Evolutionary conservation across 129 eudicot genomes (phyloP), one percentile per base, ranked within the genome.

Genomic region (Scalesia atractyloides): DNA sequence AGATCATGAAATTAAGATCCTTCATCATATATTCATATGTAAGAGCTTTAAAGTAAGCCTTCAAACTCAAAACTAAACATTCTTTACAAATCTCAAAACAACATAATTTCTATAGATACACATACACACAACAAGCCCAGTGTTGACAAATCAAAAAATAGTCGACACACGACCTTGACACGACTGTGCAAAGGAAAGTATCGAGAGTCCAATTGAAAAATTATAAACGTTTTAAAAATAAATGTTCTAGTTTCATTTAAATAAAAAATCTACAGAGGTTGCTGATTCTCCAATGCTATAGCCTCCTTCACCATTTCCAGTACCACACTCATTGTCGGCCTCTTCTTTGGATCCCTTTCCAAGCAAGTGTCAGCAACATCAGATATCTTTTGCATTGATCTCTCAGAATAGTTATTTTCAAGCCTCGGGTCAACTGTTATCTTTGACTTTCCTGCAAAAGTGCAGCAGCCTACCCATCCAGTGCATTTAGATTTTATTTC

Each of bases 241-340:
- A 8, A 62, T 1, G 30, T 14, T 10, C 5, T 20, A 24, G 19
- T 18, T 39, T 24, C 19, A 39, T 65, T 33, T 48, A 36, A 33
- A 48, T 59, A 22, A 26, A 48, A 12, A 7, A 47, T 67, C 36
- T 26, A 49, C 37, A 24, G 17, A 73, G 19, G 20, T 10, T 67
- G 74, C 58, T 54, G 61, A 43, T 24, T 16, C 15, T 67, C 18
- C 80, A 57, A 57, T 33, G 19, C 30, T 18, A 76, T 57, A 73
- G 87, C 83, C 64, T 64, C 54, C 11, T 73, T 67, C 41, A 91
- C 82, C 97, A 91, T 80, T 59, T 77, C 84, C 60, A 80, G 70
- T 15, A 91, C 89, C 79, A 82, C 88, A n/a, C 85, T 87, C 96
- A 89, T 86, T 47, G 80, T 81, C 51, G 96, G 96, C 33, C 96